Evolutionary conservation across 306 rosid species (phyloP), one percentile per base, ranked within the genome.

Genomic region (Vicia villosa): DNA sequence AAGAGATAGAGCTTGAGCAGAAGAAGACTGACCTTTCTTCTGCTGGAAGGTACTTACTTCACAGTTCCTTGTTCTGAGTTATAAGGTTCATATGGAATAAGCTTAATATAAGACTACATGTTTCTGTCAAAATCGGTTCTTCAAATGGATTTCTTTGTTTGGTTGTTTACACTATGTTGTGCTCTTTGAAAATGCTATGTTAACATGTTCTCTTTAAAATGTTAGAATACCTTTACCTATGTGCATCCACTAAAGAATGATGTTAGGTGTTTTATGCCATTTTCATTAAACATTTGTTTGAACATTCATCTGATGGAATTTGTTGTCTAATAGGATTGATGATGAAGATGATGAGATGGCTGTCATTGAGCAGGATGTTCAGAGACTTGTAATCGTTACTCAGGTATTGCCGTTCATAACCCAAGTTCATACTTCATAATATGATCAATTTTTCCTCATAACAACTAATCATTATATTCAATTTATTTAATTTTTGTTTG

Each of bases 1-100:
- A 94, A 80, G 99, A 94, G 84, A 83, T 94, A 16, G 99, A 94
- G 75, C 80, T 87, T 12, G 99, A 91, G 81, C 94, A 84, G 75
- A 86, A 82, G 82, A 89, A 85, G 63, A 81, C 74, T 47, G 84
- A 76, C 61, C 38, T 43, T 75, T 82, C 86, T 79, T 82, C 84
- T 38, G 32, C 47, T 73, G 77, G 80, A 87, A 91, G 97, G 99
- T 87, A 83, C 46, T 64, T 2, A 83, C 45, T 65, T 2, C 13
- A 24, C 30, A 46, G 63, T 79, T 74, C 42, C 61, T 17, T 47
- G 12, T 56, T 43, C 66, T 51, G 68, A 69, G 14, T 52, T 58
- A n/a, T 22, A 11, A 14, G 43, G 54, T 56, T 46, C 52, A 45
- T 34, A 28, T 46, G 30, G 5, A 46, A 57, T 57, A 16, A 22